Base-by-base conservation (phyloP, 108 stramenopile genomes). In the Cyclostephanos tholiformis region DNA sequence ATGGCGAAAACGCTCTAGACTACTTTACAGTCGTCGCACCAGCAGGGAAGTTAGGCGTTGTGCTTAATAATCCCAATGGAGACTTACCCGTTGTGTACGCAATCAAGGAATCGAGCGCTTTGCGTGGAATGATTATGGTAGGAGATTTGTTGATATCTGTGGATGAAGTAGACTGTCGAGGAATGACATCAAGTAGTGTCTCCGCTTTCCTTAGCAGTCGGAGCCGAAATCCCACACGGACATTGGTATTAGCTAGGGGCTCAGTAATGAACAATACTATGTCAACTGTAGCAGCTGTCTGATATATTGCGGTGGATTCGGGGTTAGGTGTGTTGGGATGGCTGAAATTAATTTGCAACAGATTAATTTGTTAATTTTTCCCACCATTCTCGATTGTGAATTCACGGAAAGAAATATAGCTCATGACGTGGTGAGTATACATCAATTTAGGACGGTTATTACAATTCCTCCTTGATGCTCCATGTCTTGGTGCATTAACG, bases 161-260 rank as follows among this genome's bases (percentile, higher is more conserved):
- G 22, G 94, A 95, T 67, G 94, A 87, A 26, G 80, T 85, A 36
- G 94, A 92, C 67, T 89, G 89, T 60, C 88, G 88, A n/a, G 88
- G 78, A 3, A 85, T 92, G 89, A 85, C 89, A 22, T 85, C 94
- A 16, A 82, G 88, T 66, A 83, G 85, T 43, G 88, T 95, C 0
- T 91, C 91, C 11, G 88, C 85, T 53, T 74, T 95, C 63, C 91
- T 95, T 61, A 71, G 73, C 44, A 67, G 64, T 44, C 67, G 82
- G 62, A 53, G 79, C 27, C 56, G 66, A 12, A 83, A 84, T 74
- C 72, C 76, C 19, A 44, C 63, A 14, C 68, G 86, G 73, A 73
- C 60, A 4, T 48, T 87, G 60, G 69, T 75, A 1, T 62, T 85
- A 14, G 50, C 69, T 41, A 63, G 72, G 71, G 59, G 71, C 20